phyloP scores from a whole-genome alignment of 1,284 basidiomycete genomes.

The Ceratobasidium sp. region DNA sequence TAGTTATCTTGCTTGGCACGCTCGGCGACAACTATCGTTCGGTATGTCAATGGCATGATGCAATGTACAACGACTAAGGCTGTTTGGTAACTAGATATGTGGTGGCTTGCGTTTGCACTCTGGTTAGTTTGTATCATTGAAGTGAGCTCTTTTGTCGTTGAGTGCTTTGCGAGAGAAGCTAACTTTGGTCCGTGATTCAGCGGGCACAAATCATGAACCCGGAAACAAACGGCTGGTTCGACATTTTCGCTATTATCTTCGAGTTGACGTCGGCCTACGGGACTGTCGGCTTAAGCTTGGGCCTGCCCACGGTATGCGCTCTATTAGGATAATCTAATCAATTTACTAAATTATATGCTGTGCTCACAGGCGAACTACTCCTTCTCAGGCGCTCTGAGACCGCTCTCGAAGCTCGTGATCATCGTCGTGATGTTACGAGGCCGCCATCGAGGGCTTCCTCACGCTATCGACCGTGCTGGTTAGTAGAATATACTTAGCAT shows the following conservation, averaged over 20 bases:
- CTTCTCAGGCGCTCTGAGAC: constrained; percentile 79
- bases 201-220: constrained; percentile 65
- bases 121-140: constrained; percentile 91
- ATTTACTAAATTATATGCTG: background rate
- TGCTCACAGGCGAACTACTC: constrained; percentile 73
- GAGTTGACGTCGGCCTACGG: constrained; percentile 93
- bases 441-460: constrained; percentile 79
- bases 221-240: constrained; percentile 72
- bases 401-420: constrained; percentile 88
- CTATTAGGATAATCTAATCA: constrained; percentile 33
- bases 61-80: constrained; percentile 36
- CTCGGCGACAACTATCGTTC: constrained; percentile 87
- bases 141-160: constrained; percentile 56
- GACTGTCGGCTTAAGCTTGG: constrained; percentile 83
- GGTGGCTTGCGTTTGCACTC: constrained; percentile 84
- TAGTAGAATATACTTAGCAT: background rate
- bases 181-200: constrained; percentile 53
- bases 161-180: constrained; percentile 2
- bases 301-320: constrained; percentile 56
- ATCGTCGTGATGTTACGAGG: constrained; percentile 92
- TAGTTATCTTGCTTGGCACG: constrained; percentile 80
- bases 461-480: constrained; percentile 45
- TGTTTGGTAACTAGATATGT: constrained; percentile 70
- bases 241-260: constrained; percentile 81
- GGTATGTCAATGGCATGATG: constrained; percentile 59